Conservation (phyloP, 2,329 filamentous ascomycete genomes). For the Penicillium verrucosum region DNA sequence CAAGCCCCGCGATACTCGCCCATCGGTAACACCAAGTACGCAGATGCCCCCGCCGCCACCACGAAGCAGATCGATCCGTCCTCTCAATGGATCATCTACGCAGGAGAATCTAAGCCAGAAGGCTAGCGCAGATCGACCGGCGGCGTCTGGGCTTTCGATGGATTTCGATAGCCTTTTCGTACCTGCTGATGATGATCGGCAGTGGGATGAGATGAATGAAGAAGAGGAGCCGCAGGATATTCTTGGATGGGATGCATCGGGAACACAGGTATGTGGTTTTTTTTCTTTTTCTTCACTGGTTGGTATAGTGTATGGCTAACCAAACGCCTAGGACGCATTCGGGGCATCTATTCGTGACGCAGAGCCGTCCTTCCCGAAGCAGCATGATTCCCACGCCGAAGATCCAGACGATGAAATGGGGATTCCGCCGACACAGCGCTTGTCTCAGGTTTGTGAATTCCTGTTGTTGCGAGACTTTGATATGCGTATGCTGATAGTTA, state of each 20-base stretch:
- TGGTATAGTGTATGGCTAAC: neutral
- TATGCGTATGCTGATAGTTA: slow-evolving; percentile 18
- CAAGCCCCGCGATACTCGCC: slow-evolving; percentile 7
- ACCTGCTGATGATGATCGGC: slow-evolving; percentile 56
- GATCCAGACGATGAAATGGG: slow-evolving; percentile 35
- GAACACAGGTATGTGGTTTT: slow-evolving; percentile 33
- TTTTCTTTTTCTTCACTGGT: neutral
- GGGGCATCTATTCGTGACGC: slow-evolving; percentile 36
- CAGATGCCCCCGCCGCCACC: slow-evolving; percentile 31
- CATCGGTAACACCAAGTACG: slow-evolving; percentile 12
- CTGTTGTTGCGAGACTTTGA: neutral
- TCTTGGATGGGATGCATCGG: slow-evolving; percentile 60
- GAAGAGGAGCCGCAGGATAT: slow-evolving; percentile 56
- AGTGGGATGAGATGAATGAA: slow-evolving; percentile 59
- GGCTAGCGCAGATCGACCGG: slow-evolving; percentile 26
- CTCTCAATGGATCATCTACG: slow-evolving; percentile 32
- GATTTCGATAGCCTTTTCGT: slow-evolving; percentile 60
- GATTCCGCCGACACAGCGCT: slow-evolving; percentile 48
- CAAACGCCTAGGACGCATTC: slow-evolving; percentile 23
- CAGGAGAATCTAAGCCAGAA: slow-evolving; percentile 22
- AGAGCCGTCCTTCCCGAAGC: slow-evolving; percentile 24
- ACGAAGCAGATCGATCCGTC: slow-evolving; percentile 31
- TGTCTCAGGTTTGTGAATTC: slow-evolving; percentile 44
- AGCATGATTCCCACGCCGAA: slow-evolving; percentile 11
- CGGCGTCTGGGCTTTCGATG: slow-evolving; percentile 29